These are phyloP conservation scores for Thermothelomyces thermophilus DNA, from an alignment of 2,329 filamentous ascomycete genomes.

Conservation along the genomic window DNA sequence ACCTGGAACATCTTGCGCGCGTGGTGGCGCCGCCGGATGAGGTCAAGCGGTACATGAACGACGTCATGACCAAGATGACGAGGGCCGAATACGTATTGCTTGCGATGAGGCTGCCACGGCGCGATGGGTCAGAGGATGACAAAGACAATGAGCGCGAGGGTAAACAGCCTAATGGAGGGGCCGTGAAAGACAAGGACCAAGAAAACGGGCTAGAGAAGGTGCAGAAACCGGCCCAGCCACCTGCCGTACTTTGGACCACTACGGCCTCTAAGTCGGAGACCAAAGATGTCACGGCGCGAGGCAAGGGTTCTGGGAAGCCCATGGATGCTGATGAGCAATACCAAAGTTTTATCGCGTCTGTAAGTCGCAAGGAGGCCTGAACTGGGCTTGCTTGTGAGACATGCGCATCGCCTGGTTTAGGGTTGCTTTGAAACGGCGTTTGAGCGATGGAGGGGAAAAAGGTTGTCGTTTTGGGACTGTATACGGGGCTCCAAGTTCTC, in stretches of 20 bases:
- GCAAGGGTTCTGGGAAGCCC: slow-evolving; percentile 21
- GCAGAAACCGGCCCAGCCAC: slow-evolving; percentile 7
- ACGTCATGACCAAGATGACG: slow-evolving; percentile 63
- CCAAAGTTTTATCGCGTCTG: slow-evolving; percentile 37
- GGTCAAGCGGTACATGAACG: slow-evolving; percentile 61
- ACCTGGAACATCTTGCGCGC: slow-evolving; percentile 54
- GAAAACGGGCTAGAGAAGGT: slow-evolving; percentile 3
- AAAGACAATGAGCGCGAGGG: slow-evolving; percentile 7
- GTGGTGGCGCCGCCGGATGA: slow-evolving; percentile 59
- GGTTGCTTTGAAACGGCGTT: background rate
- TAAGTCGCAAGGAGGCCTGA: slow-evolving; percentile 29
- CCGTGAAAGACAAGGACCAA: slow-evolving; percentile 19
- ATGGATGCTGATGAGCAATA: slow-evolving; percentile 41
- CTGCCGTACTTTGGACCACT: slow-evolving; percentile 31
- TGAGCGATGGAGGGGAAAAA: background rate
- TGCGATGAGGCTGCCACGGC: slow-evolving; percentile 57
- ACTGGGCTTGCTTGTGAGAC: background rate
- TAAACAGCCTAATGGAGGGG: slow-evolving; percentile 11
- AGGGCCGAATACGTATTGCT: slow-evolving; percentile 60
- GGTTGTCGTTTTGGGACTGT: background rate
- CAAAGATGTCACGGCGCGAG: slow-evolving; percentile 17
- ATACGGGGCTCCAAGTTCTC: no score
- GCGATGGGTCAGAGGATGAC: slow-evolving; percentile 24
- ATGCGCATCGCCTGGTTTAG: background rate
- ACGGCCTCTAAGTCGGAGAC: slow-evolving; percentile 26